Conservation (phyloP, 306 rosid species). For the Citrullus colocynthis region DNA sequence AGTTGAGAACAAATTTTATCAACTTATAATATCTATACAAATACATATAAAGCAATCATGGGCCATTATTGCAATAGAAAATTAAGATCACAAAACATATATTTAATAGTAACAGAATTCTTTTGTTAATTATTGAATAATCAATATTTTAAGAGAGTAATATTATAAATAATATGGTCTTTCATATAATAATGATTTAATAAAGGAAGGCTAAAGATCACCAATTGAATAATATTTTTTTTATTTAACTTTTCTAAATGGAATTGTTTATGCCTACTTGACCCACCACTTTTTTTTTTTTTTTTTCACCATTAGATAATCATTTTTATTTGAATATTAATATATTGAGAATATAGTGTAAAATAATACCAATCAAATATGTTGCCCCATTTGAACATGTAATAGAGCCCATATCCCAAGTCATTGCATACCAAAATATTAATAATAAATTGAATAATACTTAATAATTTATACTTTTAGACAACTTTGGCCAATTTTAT, state of each 20-base stretch:
- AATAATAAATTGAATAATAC: background rate
- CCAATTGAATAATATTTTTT: background rate
- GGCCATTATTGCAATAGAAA: background rate
- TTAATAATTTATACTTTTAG: background rate
- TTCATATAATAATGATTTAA: background rate
- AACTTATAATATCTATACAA: background rate
- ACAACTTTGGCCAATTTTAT: background rate
- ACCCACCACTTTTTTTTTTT: background rate
- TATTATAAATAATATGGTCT: background rate
- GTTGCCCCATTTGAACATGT: background rate
- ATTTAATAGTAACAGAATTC: background rate
- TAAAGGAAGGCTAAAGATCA: background rate
- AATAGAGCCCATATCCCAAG: slow-evolving; percentile 1
- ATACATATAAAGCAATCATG: background rate
- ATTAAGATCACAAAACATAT: background rate
- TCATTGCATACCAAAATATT: background rate
- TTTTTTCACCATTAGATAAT: background rate
- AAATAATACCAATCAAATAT: background rate
- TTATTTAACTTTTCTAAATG: background rate
- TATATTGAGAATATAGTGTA: background rate
- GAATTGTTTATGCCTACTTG: slow-evolving; percentile 4
- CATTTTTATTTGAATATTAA: background rate
- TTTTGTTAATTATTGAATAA: slow-evolving; percentile 1
- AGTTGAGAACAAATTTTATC: background rate
- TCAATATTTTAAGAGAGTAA: background rate